Evolutionary conservation across 345 rosid species (phyloP), one percentile per base, ranked within the genome.

Genomic region (Nasturtium officinale): DNA sequence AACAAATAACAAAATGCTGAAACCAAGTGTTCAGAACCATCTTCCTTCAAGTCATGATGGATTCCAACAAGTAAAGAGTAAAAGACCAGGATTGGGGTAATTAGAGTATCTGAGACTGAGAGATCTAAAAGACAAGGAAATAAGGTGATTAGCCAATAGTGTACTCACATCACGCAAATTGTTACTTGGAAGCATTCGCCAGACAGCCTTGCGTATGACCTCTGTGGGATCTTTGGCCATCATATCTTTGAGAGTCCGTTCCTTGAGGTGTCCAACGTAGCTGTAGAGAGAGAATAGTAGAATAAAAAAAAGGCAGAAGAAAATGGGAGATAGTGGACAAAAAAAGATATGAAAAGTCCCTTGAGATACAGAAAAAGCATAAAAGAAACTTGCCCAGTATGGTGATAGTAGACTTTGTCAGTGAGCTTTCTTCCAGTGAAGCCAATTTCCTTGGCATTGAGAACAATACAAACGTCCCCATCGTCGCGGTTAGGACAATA

Each of bases 131-230:
- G 56, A 67, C 29, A 17, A 8, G 16, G 35, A 30, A 47, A 13
- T 43, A 5, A 47, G 50, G 40, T 18, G 37, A 70, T 0, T 10
- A 48, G 12, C 5, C 4, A 11, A 53, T 3, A 50, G 47, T 11
- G 61, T n/a, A 71, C 97, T 83, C 67, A 92, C 98, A 83, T 92
- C 92, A 57, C 98, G 94, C 75, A 95, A 68, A 80, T 91, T 95
- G 83, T 95, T 95, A 77, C 88, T 88, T 6, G 98, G 99, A 75
- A 96, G 98, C 99, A 92, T 96, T 40, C 97, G 97, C 26, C 91
- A 68, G 65, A 95, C 92, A 74, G 99, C 98, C 82, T 96, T 96
- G 64, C 97, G 98, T 33, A 96, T 87, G 78, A 89, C 99, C 84
- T 96, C 99, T 9, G 99, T 89, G 42, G 98, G 95, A 80, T 96